phyloP scores from a whole-genome alignment of 495 filamentous ascomycete genomes.

The Penicillium riverlandense region DNA sequence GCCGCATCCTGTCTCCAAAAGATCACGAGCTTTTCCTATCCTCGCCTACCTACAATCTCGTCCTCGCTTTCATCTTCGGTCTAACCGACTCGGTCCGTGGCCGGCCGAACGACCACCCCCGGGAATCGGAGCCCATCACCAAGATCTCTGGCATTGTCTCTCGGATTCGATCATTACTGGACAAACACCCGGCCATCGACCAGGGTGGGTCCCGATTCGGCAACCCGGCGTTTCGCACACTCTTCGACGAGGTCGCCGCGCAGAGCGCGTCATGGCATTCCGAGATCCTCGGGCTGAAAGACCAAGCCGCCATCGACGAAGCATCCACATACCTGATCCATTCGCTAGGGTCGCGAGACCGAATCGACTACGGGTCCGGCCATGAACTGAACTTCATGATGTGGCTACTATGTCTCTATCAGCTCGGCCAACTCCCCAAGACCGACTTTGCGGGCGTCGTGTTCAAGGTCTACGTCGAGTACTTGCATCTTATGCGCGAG shows the following conservation, averaged over 20 bases:
- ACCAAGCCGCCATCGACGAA: slow-evolving; percentile 55
- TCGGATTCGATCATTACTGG: slow-evolving; percentile 53
- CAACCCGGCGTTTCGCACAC: slow-evolving; percentile 80
- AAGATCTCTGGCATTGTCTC: slow-evolving; percentile 66
- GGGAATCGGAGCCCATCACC: slow-evolving; percentile 48
- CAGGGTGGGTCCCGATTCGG: slow-evolving; percentile 87
- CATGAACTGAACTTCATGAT: slow-evolving; percentile 96
- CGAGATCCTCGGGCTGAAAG: slow-evolving; percentile 44
- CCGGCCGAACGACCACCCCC: slow-evolving; percentile 59
- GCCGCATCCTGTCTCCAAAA: slow-evolving; percentile 69
- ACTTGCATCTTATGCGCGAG: slow-evolving; percentile 73
- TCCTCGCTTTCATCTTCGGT: slow-evolving; percentile 77
- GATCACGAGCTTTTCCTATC: slow-evolving; percentile 79
- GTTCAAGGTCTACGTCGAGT: slow-evolving; percentile 68
- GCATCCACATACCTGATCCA: slow-evolving; percentile 72
- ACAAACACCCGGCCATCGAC: slow-evolving; percentile 68
- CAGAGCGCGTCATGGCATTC: slow-evolving; percentile 34
- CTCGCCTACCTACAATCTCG: slow-evolving; percentile 69
- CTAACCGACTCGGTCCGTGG: slow-evolving; percentile 79
- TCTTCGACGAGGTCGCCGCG: slow-evolving; percentile 65
- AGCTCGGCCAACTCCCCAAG: slow-evolving; percentile 56
- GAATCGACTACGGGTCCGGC: slow-evolving; percentile 96
- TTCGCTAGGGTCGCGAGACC: slow-evolving; percentile 73
- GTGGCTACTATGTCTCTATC: slow-evolving; percentile 86
- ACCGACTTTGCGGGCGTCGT: slow-evolving; percentile 66